A percentile compares a stretch with the other conserved stretches of the same genome.
Evolutionary conservation across 1,284 basidiomycete genomes (phyloP).

Genomic region (Microbotryum scabiosae): DNA sequence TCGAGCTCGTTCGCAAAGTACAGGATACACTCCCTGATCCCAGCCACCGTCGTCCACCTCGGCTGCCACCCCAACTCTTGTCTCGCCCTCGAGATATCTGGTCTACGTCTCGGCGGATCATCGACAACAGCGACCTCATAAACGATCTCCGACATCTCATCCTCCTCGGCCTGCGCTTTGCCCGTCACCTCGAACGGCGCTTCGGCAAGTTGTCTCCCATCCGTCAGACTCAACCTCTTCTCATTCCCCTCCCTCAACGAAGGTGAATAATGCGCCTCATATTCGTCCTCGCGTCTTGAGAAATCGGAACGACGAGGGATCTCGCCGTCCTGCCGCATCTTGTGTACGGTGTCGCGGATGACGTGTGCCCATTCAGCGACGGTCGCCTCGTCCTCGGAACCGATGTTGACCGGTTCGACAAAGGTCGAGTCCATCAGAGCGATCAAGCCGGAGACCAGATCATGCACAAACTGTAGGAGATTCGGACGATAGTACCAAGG

Average conservation of each 20-base stretch:
- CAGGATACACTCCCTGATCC: constrained; percentile 84
- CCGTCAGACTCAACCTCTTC: not conserved
- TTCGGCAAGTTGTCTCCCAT: constrained; percentile 53
- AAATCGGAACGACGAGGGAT: constrained; percentile 7
- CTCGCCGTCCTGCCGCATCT: constrained; percentile 48
- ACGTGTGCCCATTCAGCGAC: constrained; percentile 49
- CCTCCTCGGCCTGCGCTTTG: not conserved
- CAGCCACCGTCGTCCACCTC: constrained; percentile 80
- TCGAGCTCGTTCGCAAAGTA: constrained; percentile 38
- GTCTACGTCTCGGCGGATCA: constrained; percentile 86
- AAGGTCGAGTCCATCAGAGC: constrained; percentile 74
- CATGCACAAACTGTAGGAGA: constrained; percentile 50
- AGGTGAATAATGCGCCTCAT: constrained; percentile 51
- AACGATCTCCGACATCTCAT: constrained; percentile 31
- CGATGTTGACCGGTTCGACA: constrained; percentile 88
- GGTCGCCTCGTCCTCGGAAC: constrained; percentile 86
- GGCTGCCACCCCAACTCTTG: constrained; percentile 82
- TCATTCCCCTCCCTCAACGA: not conserved
- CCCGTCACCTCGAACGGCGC: constrained; percentile 43
- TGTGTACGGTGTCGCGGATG: constrained; percentile 35
- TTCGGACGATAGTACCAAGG: constrained; percentile 41
- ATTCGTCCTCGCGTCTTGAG: constrained; percentile 50
- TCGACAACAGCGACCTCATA: constrained; percentile 47
- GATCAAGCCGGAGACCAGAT: constrained; percentile 46
- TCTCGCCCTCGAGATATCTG: constrained; percentile 85